phyloP scores from a whole-genome alignment of 2,329 filamentous ascomycete species.

The Emergomyces orientalis region DNA sequence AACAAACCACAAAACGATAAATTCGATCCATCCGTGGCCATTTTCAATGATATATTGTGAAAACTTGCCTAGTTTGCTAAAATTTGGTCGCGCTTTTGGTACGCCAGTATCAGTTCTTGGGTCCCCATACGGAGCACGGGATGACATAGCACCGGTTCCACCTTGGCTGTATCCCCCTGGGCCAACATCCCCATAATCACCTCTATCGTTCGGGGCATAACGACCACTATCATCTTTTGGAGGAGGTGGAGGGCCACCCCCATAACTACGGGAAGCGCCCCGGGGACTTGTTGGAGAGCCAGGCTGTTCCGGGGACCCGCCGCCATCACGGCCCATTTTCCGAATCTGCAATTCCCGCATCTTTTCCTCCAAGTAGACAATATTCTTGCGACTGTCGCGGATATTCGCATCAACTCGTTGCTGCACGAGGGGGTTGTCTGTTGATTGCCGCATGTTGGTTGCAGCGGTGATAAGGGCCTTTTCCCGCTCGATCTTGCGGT shows the following conservation, averaged over 20 bases:
- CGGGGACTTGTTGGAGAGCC: conserved; percentile 40
- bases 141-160: conserved; percentile 67
- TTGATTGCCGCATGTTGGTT: conserved; percentile 90
- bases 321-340: conserved; percentile 50
- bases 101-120: conserved; percentile 57
- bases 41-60: background rate
- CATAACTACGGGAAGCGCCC: conserved; percentile 36
- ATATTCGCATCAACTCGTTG: conserved; percentile 89
- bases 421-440: conserved; percentile 83
- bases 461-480: conserved; percentile 90
- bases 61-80: conserved; percentile 80
- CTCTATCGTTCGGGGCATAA: conserved; percentile 46
- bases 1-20: background rate
- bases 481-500: conserved; percentile 96
- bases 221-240: conserved; percentile 63
- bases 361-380: conserved; percentile 91
- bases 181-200: conserved; percentile 52
- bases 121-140: conserved; percentile 67
- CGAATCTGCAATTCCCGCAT: conserved; percentile 81
- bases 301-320: conserved; percentile 9
- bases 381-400: conserved; percentile 83
- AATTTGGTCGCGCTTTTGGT: conserved; percentile 75
- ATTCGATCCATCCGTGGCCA: background rate
- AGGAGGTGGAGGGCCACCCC: conserved; percentile 46
- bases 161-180: conserved; percentile 49